A percentile compares a stretch with the other conserved stretches of the same genome.
Evolutionary conservation across 345 rosid species (phyloP).

Genomic region (Lepidium sativum): DNA sequence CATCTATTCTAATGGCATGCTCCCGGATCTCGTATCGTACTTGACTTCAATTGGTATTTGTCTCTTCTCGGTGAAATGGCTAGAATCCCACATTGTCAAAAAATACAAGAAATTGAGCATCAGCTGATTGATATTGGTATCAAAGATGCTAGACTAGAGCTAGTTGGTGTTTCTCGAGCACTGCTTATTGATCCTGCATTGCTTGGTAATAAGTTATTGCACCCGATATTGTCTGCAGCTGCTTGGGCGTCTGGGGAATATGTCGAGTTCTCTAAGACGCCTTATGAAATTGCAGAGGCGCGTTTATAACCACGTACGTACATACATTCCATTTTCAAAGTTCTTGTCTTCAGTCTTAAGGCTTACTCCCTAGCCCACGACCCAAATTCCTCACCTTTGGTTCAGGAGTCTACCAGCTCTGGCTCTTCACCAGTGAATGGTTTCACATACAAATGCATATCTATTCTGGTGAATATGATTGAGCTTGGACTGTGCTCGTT

Average conservation of each 20-base stretch:
- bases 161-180: conserved; percentile 61
- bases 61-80: conserved; percentile 89
- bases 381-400: conserved; percentile 9
- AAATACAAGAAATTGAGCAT: conserved; percentile 74
- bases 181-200: conserved; percentile 94
- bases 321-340: conserved; percentile 67
- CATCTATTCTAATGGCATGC: conserved; percentile 68
- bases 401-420: conserved; percentile 28
- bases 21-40: conserved; percentile 51
- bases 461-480: conserved; percentile 41
- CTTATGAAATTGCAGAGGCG: conserved; percentile 75
- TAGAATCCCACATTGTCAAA: conserved; percentile 73
- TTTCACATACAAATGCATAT: conserved; percentile 41
- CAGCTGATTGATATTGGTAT: conserved; percentile 86
- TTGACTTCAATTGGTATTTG: conserved; percentile 90
- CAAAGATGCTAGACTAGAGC: conserved; percentile 78
- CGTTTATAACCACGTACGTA: conserved; percentile 87
- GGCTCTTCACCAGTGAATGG: conserved; percentile 16
- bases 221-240: conserved; percentile 74
- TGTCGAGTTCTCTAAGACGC: conserved; percentile 55
- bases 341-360: conserved; percentile 43
- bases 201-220: conserved; percentile 77
- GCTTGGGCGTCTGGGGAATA: conserved; percentile 95
- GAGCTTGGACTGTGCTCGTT: conserved; percentile 50
- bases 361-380: conserved; percentile 35